A percentile compares a stretch with the other conserved stretches of the same genome.
Conservation (phyloP, 108 stramenopile genomes). For the Conticribra weissflogii region DNA sequence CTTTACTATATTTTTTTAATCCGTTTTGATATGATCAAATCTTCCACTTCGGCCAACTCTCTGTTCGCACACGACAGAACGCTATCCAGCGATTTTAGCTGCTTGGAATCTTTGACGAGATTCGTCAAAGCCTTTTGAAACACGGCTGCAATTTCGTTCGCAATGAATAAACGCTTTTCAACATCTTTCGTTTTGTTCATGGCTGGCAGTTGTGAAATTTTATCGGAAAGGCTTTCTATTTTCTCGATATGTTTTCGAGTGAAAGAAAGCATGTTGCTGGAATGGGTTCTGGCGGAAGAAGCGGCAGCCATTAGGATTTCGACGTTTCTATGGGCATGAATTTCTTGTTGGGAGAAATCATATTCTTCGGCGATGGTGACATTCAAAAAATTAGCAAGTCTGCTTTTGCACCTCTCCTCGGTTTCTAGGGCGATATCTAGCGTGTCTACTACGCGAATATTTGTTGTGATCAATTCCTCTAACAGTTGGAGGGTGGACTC, state of each 20-base stretch:
- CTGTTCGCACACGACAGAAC: neutral
- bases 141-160: conserved; percentile 16
- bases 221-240: conserved; percentile 19
- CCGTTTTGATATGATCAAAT: too few species aligned
- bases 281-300: neutral
- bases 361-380: neutral
- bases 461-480: conserved; percentile 18
- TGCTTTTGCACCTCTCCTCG: conserved; percentile 8
- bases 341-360: neutral
- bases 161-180: conserved; percentile 7
- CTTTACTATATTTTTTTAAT: too few species aligned
- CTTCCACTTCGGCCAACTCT: neutral
- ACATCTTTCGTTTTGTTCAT: conserved; percentile 2
- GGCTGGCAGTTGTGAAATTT: conserved; percentile 8
- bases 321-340: neutral
- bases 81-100: neutral
- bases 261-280: conserved; percentile 3
- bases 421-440: conserved; percentile 2
- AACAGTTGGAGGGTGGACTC: conserved; percentile 21
- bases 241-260: conserved; percentile 19
- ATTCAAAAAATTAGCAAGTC: conserved; percentile 10
- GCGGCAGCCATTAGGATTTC: conserved; percentile 3
- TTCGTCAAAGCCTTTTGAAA: conserved; percentile 11
- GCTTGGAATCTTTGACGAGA: neutral
- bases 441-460: conserved; percentile 11